Conservation (phyloP, 371 early-diverging fungal genomes). For the Mortierella sp. region DNA sequence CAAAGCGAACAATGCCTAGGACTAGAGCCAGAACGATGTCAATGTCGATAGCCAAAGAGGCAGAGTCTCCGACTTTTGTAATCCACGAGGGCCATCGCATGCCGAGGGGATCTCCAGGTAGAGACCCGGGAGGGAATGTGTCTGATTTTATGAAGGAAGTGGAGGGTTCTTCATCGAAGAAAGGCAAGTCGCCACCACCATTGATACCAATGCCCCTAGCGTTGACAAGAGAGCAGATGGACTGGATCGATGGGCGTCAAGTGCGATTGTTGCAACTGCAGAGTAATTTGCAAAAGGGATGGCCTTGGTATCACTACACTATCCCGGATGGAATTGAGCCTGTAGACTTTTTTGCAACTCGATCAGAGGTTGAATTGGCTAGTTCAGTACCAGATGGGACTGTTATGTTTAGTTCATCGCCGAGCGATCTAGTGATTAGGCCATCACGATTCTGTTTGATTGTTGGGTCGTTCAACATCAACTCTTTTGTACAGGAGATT, state of each 20-base stretch:
- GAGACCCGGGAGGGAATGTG: neutral
- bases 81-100: slow-evolving; percentile 17
- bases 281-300: slow-evolving; percentile 28
- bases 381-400: neutral
- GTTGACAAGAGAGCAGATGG: slow-evolving; percentile 45
- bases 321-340: slow-evolving; percentile 51
- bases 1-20: slow-evolving; percentile 22
- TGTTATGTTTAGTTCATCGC: slow-evolving; percentile 14
- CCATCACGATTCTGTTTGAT: slow-evolving; percentile 31
- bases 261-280: slow-evolving; percentile 14
- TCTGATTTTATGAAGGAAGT: neutral
- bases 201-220: slow-evolving; percentile 33
- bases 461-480: slow-evolving; percentile 44
- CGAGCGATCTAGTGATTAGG: slow-evolving; percentile 12
- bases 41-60: slow-evolving; percentile 26
- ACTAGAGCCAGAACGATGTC: slow-evolving; percentile 36
- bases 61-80: slow-evolving; percentile 23
- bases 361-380: neutral
- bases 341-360: slow-evolving; percentile 36
- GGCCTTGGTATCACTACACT: slow-evolving; percentile 54
- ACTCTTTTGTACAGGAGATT: slow-evolving; percentile 50
- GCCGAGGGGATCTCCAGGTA: neutral
- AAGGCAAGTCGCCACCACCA: neutral
- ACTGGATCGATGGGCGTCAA: slow-evolving; percentile 43
- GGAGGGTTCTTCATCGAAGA: neutral